Base-by-base conservation (phyloP, 1,284 basidiomycete species). In the Trichosporon coremiiforme region DNA sequence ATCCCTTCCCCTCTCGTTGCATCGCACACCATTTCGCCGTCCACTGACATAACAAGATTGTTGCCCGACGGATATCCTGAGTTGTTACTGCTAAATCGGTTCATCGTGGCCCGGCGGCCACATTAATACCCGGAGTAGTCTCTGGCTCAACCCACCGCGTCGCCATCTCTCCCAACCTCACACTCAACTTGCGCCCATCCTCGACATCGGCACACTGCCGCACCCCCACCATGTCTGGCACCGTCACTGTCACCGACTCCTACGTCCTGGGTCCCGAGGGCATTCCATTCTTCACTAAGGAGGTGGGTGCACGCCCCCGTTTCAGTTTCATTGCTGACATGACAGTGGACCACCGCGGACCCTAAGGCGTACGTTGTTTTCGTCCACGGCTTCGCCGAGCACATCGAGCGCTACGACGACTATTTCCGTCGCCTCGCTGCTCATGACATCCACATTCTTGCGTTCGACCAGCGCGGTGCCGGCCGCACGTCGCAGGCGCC, bases 401-500 rank as follows among this genome's bases (percentile, higher is more conserved):
- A 93, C 78, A 85, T 90, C 69, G 89, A 85, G n/a, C 90, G 90
- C 69, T 93, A 93, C 76, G 85, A 88, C 60, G 85, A 89, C 70
- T 88, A 90, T 71, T 91, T 94, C 80, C 85, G 86, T 20, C 77
- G 76, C 35, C 85, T 74, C 53, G 78, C 80, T 20, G 70, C 76
- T 0, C 75, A 75, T 57, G 73, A 68, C 25, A 64, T 83, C n/a
- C 76, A 78, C 70, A 75, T 83, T 50, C 75, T 76, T 10, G 86
- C 92, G 0, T 93, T 88, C 78, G 94, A 96, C 85, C 90, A 93
- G 83, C 88, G 94, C 65, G 94, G 94, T 0, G 95, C 91, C 79
- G 94, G 94, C 1, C 85, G 87, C 62, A 96, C 94, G 1, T 90
- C 89, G 6, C 71, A 78, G 22, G 70, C 71, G 12, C 79, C 80